phyloP scores from a whole-genome alignment of 2,329 filamentous ascomycete genomes.

The Myriosclerotinia duriaeana region DNA sequence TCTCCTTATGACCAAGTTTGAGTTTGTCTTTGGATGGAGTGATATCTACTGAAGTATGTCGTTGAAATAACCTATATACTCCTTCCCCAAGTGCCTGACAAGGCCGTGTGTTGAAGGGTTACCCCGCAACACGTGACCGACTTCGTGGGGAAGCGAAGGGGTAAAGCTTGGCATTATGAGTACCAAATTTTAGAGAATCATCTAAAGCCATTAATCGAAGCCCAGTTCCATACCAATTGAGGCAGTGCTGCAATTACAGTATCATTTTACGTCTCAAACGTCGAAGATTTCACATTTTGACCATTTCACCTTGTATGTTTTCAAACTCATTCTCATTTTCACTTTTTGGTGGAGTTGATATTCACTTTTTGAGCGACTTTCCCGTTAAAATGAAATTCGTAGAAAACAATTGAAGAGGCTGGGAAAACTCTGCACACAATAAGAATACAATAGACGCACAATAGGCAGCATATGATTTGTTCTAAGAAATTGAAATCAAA shows the following conservation, averaged over 20 bases:
- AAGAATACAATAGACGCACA: not conserved
- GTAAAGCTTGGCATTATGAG: slow-evolving; percentile 13
- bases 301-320: not conserved
- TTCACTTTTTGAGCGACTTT: not conserved
- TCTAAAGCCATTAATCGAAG: not conserved
- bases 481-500: not conserved
- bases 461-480: fast-evolving
- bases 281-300: not conserved
- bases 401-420: not conserved
- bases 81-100: no score
- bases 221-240: fast-evolving
- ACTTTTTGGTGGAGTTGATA: not conserved
- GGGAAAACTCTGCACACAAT: not conserved
- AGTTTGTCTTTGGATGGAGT: fast-evolving
- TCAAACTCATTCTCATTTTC: not conserved
- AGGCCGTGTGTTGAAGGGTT: not conserved
- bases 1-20: not conserved
- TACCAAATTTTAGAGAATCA: not conserved
- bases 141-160: slow-evolving; percentile 2
- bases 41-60: not conserved
- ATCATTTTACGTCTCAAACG: not conserved
- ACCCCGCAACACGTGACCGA: not conserved
- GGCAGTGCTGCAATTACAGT: fast-evolving
- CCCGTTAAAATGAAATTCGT: not conserved
- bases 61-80: not conserved